These are phyloP conservation scores for Fusarium dimerum DNA, from an alignment of 2,329 filamentous ascomycete species.

Conservation along the genomic window DNA sequence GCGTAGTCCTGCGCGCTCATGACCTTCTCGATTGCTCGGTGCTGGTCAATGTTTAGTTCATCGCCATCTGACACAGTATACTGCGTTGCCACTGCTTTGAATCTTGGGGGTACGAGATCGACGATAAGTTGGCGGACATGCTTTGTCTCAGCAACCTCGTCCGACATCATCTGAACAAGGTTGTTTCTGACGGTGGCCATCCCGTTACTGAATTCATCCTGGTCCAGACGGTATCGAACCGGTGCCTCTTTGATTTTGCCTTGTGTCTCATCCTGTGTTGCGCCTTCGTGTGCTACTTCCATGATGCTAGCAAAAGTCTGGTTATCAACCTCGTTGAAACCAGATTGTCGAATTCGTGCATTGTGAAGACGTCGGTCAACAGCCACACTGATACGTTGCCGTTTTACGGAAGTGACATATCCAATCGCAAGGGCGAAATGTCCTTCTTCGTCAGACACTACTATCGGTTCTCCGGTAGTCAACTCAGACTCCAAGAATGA, in stretches of 20 bases:
- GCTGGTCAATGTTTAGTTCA: constrained; percentile 84
- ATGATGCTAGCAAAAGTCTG: constrained; percentile 91
- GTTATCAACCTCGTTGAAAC: constrained; percentile 75
- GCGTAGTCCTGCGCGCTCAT: constrained; percentile 96
- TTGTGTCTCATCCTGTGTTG: constrained; percentile 51
- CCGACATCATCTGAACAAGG: constrained; percentile 86
- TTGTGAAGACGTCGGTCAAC: constrained; percentile 91
- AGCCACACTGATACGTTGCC: constrained; percentile 77
- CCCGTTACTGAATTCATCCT: constrained; percentile 97
- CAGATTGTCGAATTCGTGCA: constrained; percentile 70
- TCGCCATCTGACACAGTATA: constrained; percentile 63
- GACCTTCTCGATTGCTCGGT: constrained; percentile 84
- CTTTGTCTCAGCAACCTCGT: constrained; percentile 68
- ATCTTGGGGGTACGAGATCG: constrained; percentile 71
- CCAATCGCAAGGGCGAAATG: constrained; percentile 95
- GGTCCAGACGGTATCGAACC: constrained; percentile 82
- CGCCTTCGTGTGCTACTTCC: constrained; percentile 67
- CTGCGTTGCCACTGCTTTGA: constrained; percentile 66
- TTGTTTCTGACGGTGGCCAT: constrained; percentile 96
- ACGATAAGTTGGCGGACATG: constrained; percentile 80
- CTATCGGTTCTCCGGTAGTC: constrained; percentile 82
- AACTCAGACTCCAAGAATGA: constrained; percentile 93
- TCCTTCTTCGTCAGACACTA: constrained; percentile 93
- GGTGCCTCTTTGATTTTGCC: constrained; percentile 54
- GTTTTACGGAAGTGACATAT: constrained; percentile 78